phyloP scores from a whole-genome alignment of 371 early-diverging fungal genomes.

The Mucor piriformis region DNA sequence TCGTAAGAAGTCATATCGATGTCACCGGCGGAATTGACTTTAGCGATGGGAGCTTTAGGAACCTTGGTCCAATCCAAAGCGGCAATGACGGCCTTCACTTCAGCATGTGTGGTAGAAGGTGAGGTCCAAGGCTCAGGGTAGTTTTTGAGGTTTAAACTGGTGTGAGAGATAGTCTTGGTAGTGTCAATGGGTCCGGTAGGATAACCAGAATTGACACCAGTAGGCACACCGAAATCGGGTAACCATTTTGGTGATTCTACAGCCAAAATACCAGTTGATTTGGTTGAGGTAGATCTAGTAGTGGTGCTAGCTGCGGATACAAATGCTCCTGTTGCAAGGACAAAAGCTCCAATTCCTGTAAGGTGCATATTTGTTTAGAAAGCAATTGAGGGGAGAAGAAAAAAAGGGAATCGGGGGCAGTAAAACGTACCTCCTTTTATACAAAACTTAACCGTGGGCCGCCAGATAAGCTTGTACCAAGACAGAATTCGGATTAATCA shows the following conservation, averaged over 20 bases:
- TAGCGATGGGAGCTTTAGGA: constrained; percentile 42
- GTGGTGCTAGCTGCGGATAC: constrained; percentile 31
- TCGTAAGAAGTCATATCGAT: constrained; percentile 26
- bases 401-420: not conserved
- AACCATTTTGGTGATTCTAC: constrained; percentile 49
- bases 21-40: constrained; percentile 20
- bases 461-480: too few relatives aligned
- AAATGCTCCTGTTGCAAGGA: constrained; percentile 31
- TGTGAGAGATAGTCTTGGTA: constrained; percentile 21
- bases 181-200: constrained; percentile 35
- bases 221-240: constrained; percentile 31
- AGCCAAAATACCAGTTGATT: constrained; percentile 30
- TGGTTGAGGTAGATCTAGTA: constrained; percentile 9
- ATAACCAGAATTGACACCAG: constrained; percentile 35
- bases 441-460: not conserved
- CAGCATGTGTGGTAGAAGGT: constrained; percentile 33
- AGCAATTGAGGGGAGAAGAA: not conserved
- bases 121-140: constrained; percentile 48
- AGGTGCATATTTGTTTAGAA: constrained; percentile 21
- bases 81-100: constrained; percentile 40
- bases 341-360: constrained; percentile 26
- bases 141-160: constrained; percentile 9
- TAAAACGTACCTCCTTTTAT: not conserved
- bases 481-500: too few relatives aligned
- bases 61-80: constrained; percentile 53